phyloP scores from a whole-genome alignment of 257 asterid species.

The Henckelia pumila region DNA sequence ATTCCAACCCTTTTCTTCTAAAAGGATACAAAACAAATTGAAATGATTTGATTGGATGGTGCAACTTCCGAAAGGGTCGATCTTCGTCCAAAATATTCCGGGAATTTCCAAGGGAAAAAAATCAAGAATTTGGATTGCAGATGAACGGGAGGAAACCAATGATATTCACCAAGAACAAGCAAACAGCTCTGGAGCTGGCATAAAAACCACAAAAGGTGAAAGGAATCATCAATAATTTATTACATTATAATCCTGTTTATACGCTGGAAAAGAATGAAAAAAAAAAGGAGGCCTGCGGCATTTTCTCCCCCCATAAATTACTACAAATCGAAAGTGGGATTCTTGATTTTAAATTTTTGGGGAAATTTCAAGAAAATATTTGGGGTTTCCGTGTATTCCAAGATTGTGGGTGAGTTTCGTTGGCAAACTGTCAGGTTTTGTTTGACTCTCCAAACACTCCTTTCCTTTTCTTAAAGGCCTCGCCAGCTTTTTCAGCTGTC shows the following conservation, averaged over 20 bases:
- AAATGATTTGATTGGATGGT: constrained; percentile 21
- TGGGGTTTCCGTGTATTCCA: constrained; percentile 47
- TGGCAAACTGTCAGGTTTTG: constrained; percentile 16
- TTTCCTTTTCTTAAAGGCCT: constrained; percentile 1
- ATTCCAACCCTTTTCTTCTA: constrained; percentile 19
- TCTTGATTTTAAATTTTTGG: not conserved
- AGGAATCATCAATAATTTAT: not conserved
- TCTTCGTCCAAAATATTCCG: constrained; percentile 38
- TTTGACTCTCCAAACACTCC: constrained; percentile 20
- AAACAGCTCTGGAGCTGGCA: constrained; percentile 39
- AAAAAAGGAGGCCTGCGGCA: constrained; percentile 10
- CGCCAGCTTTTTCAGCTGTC: constrained; percentile 19
- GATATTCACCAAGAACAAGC: constrained; percentile 28
- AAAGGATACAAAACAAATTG: constrained; percentile 18
- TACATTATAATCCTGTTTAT: not conserved
- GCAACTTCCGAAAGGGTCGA: constrained; percentile 41
- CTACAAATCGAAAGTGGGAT: constrained; percentile 24
- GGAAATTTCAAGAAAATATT: not conserved
- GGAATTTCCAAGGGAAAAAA: constrained; percentile 29
- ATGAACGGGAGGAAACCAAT: constrained; percentile 28
- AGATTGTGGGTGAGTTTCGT: constrained; percentile 38
- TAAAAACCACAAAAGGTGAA: constrained; percentile 39
- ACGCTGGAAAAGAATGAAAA: not conserved
- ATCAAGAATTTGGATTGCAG: constrained; percentile 36
- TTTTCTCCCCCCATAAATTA: not conserved